Conservation (phyloP, 306 rosid genomes). For the Cucumis melo region DNA sequence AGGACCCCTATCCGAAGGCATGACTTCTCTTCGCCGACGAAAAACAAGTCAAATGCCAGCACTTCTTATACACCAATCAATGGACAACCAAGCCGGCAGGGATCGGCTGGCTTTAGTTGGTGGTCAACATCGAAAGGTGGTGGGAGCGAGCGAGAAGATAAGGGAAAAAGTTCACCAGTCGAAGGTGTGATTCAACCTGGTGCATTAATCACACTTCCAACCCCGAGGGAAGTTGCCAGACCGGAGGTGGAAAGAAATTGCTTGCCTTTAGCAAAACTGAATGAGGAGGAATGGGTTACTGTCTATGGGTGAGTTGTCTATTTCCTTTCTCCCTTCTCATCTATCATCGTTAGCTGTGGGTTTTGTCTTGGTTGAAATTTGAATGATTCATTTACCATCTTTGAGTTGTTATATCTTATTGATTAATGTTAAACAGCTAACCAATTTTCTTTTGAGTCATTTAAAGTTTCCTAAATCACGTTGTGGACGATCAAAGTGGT, state of each 20-base stretch:
- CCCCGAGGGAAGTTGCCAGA: conserved; percentile 83
- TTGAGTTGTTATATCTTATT: not conserved
- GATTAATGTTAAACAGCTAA: not conserved
- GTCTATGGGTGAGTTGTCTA: conserved; percentile 62
- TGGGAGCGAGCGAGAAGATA: conserved; percentile 65
- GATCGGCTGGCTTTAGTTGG: conserved; percentile 49
- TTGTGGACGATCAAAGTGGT: not conserved
- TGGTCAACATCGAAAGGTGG: conserved; percentile 77
- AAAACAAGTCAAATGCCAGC: conserved; percentile 60
- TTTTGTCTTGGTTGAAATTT: not conserved
- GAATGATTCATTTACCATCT: not conserved
- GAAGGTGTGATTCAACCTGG: conserved; percentile 92
- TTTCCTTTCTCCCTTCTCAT: conserved; percentile 3
- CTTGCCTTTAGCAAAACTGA: conserved; percentile 51
- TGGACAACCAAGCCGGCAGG: conserved; percentile 53
- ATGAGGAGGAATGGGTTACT: conserved; percentile 95
- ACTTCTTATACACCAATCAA: conserved; percentile 60
- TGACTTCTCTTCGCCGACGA: conserved; percentile 44
- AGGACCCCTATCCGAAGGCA: conserved; percentile 42
- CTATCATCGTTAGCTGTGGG: not conserved
- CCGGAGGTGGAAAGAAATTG: conserved; percentile 71
- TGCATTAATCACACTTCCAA: conserved; percentile 79
- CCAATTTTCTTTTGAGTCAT: not conserved
- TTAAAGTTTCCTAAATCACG: not conserved
- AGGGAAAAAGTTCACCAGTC: conserved; percentile 76